phyloP scores from a whole-genome alignment of 1,139 yeast species.

The Lodderomyces beijingensis region DNA sequence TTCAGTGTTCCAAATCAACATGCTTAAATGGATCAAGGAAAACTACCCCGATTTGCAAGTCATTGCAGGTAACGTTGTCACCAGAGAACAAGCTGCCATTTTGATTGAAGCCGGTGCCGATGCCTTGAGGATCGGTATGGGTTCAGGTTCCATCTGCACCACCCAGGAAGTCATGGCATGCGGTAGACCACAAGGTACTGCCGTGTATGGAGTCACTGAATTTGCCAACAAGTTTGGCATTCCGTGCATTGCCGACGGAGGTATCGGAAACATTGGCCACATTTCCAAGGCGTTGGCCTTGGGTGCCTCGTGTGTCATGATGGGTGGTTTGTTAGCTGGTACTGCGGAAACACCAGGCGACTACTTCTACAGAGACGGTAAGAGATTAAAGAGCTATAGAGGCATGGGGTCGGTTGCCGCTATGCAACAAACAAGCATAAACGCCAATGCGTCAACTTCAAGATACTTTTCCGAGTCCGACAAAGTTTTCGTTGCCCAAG shows the following conservation, averaged over 20 bases:
- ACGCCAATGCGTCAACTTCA: constrained; percentile 95
- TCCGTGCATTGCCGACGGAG: constrained; percentile 99
- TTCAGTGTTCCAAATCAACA: constrained; percentile 87
- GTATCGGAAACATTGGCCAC: constrained; percentile 98
- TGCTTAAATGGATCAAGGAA: constrained; percentile 87
- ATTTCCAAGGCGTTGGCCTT: constrained; percentile 93
- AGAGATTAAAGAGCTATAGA: constrained; percentile 94
- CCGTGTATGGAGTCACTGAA: constrained; percentile 83
- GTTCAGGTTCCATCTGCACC: constrained; percentile 97
- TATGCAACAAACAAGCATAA: constrained; percentile 86
- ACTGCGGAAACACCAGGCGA: constrained; percentile 98
- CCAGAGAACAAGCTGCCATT: constrained; percentile 97
- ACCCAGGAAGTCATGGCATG: constrained; percentile 99
- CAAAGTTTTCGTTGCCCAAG: constrained; percentile 96
- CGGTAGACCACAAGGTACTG: constrained; percentile 99
- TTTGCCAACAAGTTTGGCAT: constrained; percentile 88
- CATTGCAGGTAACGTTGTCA: constrained; percentile 97
- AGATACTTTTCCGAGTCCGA: constrained; percentile 97
- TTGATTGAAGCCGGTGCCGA: constrained; percentile 96
- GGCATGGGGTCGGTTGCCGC: constrained; percentile 99
- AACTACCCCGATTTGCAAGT: constrained; percentile 79
- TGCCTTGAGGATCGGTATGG: constrained; percentile 99
- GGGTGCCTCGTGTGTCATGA: constrained; percentile 98
- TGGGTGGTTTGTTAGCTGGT: constrained; percentile 99
- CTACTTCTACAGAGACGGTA: constrained; percentile 95